Evolutionary conservation across 306 rosid genomes (phyloP), one percentile per base, ranked within the genome.

Genomic region (Sphenostylis stenocarpa): DNA sequence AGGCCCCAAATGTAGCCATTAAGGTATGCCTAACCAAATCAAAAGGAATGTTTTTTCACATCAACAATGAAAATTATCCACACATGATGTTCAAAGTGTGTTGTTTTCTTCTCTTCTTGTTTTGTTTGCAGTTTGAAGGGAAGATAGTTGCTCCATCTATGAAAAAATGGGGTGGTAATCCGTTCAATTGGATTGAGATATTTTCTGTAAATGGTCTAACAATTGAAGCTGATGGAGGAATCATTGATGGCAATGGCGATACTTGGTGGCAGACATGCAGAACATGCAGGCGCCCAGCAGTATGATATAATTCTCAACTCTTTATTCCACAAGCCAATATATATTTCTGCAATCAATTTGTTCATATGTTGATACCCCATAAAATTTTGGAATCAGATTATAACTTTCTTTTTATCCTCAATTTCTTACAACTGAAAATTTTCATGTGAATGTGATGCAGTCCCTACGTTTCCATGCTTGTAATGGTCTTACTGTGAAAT

Each of bases 251-350:
- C 12, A 1, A 33, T 17, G 81, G 84, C 15, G 16, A 31, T 15
- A 1, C 16, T 3, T 81, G 84, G 84, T 81, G 84, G 84, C 3
- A 26, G 11, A 33, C 13, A 16, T 81, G 81, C 60, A 47, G 0
- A 62, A 79, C 0, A 7, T 79, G 83, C 13, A 1, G 0, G 19
- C 23, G 73, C 4, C 83, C 83, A 12, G 9, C 0, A 8, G 83
- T 79, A 49, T 4, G 23, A 64, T 52, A 20, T 13, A 23, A 31
- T 31, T 31, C 34, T 31, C 1, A 26, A 26, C 28, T 26, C 28
- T 26, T 2, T 26, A n/a, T 26, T 26, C 28, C 28, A n/a, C n/a
- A n/a, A n/a, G n/a, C n/a, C n/a, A n/a, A n/a, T n/a, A n/a, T n/a
- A n/a, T n/a, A n/a, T n/a, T n/a, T n/a, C n/a, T n/a, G n/a, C n/a